These are phyloP conservation scores for Candida argentea DNA, from an alignment of 805 yeast species.

Conservation along the genomic window DNA sequence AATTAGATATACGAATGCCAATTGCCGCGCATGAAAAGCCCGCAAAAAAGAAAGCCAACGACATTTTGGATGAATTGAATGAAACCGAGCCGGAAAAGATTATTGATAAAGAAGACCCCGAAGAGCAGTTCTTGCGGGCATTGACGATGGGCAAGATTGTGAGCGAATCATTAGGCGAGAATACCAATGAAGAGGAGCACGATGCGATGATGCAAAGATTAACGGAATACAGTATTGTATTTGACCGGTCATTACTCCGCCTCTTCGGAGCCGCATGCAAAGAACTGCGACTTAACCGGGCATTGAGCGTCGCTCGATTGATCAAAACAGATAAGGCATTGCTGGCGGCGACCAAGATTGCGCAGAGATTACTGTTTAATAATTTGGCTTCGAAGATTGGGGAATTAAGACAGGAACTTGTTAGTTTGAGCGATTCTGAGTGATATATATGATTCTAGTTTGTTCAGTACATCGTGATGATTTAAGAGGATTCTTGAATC, in stretches of 20 bases:
- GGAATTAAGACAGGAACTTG: constrained; percentile 26
- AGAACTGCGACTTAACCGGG: constrained; percentile 53
- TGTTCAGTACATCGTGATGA: background rate
- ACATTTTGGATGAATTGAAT: constrained; percentile 14
- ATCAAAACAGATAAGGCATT: constrained; percentile 71
- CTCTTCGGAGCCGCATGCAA: constrained; percentile 68
- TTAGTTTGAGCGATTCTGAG: constrained; percentile 12
- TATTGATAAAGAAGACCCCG: constrained; percentile 31
- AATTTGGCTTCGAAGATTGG: constrained; percentile 28
- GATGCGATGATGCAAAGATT: constrained; percentile 42
- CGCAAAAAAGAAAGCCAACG: constrained; percentile 15
- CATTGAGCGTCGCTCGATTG: constrained; percentile 57
- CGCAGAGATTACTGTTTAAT: constrained; percentile 46
- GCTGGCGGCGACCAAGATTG: constrained; percentile 75
- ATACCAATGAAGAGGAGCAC: constrained; percentile 16
- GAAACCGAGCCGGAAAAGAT: constrained; percentile 17
- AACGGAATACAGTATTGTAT: constrained; percentile 38
- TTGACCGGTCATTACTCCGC: constrained; percentile 72
- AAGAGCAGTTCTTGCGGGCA: constrained; percentile 55
- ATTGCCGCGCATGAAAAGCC: constrained; percentile 20
- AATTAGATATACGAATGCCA: constrained; percentile 63
- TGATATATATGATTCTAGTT: constrained; percentile 1
- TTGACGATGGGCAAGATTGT: constrained; percentile 52
- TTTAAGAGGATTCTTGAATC: background rate
- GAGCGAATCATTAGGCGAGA: constrained; percentile 38